Conservation (phyloP, 2,329 filamentous ascomycete species). For the Domatiomyces catenatus region DNA sequence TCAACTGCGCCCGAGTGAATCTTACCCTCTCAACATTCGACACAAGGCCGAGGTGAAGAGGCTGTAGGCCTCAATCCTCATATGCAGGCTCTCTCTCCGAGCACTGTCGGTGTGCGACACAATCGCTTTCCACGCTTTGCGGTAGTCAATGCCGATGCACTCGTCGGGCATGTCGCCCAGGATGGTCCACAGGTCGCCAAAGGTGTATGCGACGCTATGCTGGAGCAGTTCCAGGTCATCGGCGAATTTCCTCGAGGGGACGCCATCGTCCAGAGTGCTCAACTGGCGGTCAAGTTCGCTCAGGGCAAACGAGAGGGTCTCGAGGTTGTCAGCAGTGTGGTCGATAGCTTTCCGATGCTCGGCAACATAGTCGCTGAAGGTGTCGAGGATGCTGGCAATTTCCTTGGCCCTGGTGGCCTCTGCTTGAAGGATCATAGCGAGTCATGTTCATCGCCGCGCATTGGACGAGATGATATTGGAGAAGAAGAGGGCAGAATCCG, state of each 20-base stretch:
- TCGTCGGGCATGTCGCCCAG: constrained; percentile 25
- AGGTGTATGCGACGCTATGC: constrained; percentile 35
- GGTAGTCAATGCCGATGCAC: constrained; percentile 25
- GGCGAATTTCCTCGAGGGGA: constrained; percentile 23
- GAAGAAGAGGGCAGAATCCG: constrained; percentile 1
- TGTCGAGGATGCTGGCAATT: constrained; percentile 35
- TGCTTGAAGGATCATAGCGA: constrained; percentile 27
- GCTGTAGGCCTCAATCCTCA: constrained; percentile 36
- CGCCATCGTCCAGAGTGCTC: constrained; percentile 21
- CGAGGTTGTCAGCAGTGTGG: constrained; percentile 38
- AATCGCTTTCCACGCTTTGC: constrained; percentile 37
- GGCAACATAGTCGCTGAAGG: constrained; percentile 36
- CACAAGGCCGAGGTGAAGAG: constrained; percentile 33
- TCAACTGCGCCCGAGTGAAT: neutral
- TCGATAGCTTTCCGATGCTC: constrained; percentile 39
- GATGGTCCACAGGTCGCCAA: constrained; percentile 35
- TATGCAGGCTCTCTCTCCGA: constrained; percentile 32
- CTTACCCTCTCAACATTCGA: constrained; percentile 34
- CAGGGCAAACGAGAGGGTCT: constrained; percentile 37
- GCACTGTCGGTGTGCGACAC: constrained; percentile 27
- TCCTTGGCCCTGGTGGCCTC: constrained; percentile 37
- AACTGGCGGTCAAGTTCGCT: constrained; percentile 33
- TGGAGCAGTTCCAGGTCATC: constrained; percentile 35
- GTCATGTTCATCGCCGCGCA: constrained; percentile 7
- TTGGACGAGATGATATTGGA: constrained; percentile 1